Percentiles rank a stretch among this genome's conserved stretches.
Evolutionary conservation across 805 yeast species (phyloP).

Genomic region (Schizosaccharomyces osmophilus): DNA sequence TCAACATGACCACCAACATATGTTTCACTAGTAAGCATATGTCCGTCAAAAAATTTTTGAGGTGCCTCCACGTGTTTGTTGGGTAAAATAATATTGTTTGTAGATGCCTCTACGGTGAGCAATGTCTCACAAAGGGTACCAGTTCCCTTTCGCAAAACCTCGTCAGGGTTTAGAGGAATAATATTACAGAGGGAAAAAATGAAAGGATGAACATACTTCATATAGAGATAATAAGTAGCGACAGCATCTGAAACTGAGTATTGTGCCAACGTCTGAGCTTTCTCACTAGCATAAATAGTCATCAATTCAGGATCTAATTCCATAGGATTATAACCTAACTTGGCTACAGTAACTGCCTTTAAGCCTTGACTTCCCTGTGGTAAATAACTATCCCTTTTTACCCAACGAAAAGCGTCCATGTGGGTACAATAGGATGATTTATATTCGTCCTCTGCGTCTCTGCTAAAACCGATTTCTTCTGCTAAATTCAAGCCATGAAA

Average conservation of each 20-base stretch:
- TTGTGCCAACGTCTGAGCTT: slow-evolving; percentile 79
- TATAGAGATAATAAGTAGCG: slow-evolving; percentile 85
- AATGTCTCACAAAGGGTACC: slow-evolving; percentile 97
- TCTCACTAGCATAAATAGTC: slow-evolving; percentile 92
- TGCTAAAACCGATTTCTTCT: slow-evolving; percentile 80
- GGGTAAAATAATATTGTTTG: slow-evolving; percentile 53
- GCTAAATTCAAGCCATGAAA: slow-evolving; percentile 71
- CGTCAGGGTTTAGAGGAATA: slow-evolving; percentile 90
- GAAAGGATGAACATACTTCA: slow-evolving; percentile 92
- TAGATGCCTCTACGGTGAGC: slow-evolving; percentile 79
- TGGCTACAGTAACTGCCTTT: slow-evolving; percentile 89
- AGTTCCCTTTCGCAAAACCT: slow-evolving; percentile 84
- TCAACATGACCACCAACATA: slow-evolving; percentile 98
- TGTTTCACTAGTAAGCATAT: slow-evolving; percentile 78
- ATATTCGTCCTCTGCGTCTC: slow-evolving; percentile 74
- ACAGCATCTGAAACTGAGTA: slow-evolving; percentile 98
- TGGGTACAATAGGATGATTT: slow-evolving; percentile 81
- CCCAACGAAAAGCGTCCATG: slow-evolving; percentile 97
- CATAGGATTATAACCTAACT: slow-evolving; percentile 84
- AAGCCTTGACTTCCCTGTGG: slow-evolving; percentile 98
- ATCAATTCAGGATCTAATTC: slow-evolving; percentile 92
- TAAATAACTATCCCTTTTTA: slow-evolving; percentile 81
- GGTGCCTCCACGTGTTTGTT: slow-evolving; percentile 83
- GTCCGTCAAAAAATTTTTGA: slow-evolving; percentile 90
- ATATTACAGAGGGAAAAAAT: slow-evolving; percentile 87